Percentiles rank a stretch among this genome's conserved stretches.
phyloP scores from a whole-genome alignment of 1,139 yeast genomes.

The Groenewaldozyma sp. region DNA sequence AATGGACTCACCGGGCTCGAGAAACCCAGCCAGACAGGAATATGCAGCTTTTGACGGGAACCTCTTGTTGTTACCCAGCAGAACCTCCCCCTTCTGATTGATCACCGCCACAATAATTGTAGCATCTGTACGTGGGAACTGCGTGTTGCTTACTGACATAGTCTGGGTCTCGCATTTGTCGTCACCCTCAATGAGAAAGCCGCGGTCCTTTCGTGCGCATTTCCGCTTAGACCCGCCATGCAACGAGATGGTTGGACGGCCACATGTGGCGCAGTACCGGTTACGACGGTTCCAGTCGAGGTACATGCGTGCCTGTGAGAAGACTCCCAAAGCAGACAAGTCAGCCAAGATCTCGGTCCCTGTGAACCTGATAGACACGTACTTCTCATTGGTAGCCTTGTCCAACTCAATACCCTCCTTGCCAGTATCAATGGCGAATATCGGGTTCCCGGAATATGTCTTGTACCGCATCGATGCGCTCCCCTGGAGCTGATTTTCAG shows the following conservation, averaged over 20 bases:
- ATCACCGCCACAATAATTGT: slow-evolving; percentile 76
- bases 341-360: neutral
- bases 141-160: slow-evolving; percentile 38
- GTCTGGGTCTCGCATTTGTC: slow-evolving; percentile 30
- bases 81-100: slow-evolving; percentile 50
- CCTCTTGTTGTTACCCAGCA: slow-evolving; percentile 63
- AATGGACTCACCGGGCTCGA: slow-evolving; percentile 90
- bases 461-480: neutral
- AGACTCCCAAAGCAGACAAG: slow-evolving; percentile 41
- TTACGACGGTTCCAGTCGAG: slow-evolving; percentile 77
- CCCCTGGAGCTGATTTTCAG: slow-evolving; percentile 16
- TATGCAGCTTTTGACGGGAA: slow-evolving; percentile 41
- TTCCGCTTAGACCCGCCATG: slow-evolving; percentile 75
- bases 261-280: slow-evolving; percentile 85
- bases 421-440: neutral
- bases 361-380: neutral
- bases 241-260: slow-evolving; percentile 54
- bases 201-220: slow-evolving; percentile 40
- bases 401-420: neutral
- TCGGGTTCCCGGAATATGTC: neutral
- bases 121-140: slow-evolving; percentile 89
- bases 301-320: slow-evolving; percentile 76
- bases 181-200: slow-evolving; percentile 13
- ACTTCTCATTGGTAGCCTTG: neutral
- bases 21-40: slow-evolving; percentile 86